Conservation (phyloP, 2,329 filamentous ascomycete genomes). For the Claviceps sp. region DNA sequence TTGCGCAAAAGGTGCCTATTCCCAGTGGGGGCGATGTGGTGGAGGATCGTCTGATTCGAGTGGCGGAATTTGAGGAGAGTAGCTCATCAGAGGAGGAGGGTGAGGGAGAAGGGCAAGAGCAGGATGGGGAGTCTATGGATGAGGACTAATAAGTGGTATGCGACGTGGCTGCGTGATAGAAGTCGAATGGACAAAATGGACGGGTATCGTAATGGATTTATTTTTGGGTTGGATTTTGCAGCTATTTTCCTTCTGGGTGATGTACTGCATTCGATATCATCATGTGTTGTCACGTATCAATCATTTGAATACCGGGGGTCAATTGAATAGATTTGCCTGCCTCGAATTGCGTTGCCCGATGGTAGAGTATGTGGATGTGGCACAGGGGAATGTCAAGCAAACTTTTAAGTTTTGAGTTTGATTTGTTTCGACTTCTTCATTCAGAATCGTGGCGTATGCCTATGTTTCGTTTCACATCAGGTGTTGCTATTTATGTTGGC, state of each 20-base stretch:
- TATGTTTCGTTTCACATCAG: too few relatives aligned
- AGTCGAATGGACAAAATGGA: not conserved
- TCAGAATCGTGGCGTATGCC: too few relatives aligned
- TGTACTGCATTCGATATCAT: not conserved
- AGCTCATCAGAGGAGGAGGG: constrained; percentile 44
- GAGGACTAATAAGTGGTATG: constrained; percentile 11
- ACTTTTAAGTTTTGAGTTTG: too few relatives aligned
- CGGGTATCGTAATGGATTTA: not conserved
- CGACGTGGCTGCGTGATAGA: not conserved
- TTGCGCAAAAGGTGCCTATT: constrained; percentile 53
- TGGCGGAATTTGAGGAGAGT: constrained; percentile 50
- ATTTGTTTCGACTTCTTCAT: too few relatives aligned
- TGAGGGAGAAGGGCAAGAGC: constrained; percentile 36
- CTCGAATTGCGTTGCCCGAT: too few relatives aligned
- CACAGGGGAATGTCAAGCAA: too few relatives aligned
- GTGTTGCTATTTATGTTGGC: too few relatives aligned
- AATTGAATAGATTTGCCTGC: too few relatives aligned
- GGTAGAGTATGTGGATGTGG: too few relatives aligned
- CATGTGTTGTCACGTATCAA: not conserved
- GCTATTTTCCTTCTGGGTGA: not conserved
- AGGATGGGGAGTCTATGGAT: constrained; percentile 14
- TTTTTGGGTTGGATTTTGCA: not conserved
- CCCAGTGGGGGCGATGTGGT: constrained; percentile 45
- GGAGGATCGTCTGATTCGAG: constrained; percentile 64
- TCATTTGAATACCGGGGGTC: not conserved